phyloP scores from a whole-genome alignment of 2,329 filamentous ascomycete genomes.

The Bretziella fagacearum region DNA sequence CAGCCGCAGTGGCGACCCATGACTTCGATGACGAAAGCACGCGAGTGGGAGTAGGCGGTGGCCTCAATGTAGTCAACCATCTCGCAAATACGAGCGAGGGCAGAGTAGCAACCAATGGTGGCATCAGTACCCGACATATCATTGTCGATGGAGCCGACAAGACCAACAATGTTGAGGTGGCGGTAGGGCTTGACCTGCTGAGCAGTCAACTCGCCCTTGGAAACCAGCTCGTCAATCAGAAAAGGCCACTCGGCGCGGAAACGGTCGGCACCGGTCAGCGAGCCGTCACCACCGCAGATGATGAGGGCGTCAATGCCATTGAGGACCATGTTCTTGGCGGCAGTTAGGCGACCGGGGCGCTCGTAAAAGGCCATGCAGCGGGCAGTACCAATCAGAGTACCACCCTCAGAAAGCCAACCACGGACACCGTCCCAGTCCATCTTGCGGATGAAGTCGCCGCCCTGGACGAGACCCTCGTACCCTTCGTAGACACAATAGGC shows the following conservation, averaged over 20 bases:
- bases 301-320: conserved; percentile 90
- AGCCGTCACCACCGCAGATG: conserved; percentile 93
- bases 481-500: conserved; percentile 77
- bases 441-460: conserved; percentile 71
- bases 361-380: conserved; percentile 87
- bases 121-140: conserved; percentile 94
- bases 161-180: conserved; percentile 85
- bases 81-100: conserved; percentile 81
- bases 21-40: conserved; percentile 94
- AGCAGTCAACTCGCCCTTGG: conserved; percentile 49
- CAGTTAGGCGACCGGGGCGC: conserved; percentile 62
- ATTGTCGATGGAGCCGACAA: conserved; percentile 96
- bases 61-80: conserved; percentile 95
- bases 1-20: conserved; percentile 98
- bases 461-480: conserved; percentile 85
- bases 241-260: conserved; percentile 88
- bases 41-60: conserved; percentile 81
- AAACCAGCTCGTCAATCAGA: conserved; percentile 68
- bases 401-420: conserved; percentile 83
- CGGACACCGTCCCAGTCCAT: conserved; percentile 89
- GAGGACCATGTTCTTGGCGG: conserved; percentile 86
- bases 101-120: conserved; percentile 93
- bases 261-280: conserved; percentile 83
- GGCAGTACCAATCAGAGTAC: conserved; percentile 89
- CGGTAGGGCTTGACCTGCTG: conserved; percentile 61